phyloP scores from a whole-genome alignment of 139 green algal species.

The Micromonas commoda region DNA sequence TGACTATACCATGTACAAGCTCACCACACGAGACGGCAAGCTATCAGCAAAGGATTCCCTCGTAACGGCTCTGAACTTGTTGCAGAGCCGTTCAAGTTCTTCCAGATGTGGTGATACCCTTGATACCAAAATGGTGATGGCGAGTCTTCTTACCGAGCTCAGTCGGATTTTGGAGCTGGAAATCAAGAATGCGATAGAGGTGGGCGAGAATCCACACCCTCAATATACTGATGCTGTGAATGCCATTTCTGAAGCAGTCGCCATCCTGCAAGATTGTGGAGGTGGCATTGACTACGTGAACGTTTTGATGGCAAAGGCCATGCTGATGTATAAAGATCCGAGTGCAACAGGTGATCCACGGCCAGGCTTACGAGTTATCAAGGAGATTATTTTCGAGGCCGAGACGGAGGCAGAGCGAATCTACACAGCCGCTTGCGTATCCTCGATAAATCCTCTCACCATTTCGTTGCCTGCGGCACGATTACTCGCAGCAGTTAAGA shows the following conservation, averaged over 20 bases:
- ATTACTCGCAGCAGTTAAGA: not conserved
- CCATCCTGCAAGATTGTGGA: not conserved
- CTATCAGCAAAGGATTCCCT: not conserved
- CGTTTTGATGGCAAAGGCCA: not conserved
- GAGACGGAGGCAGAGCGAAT: not conserved
- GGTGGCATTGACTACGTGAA: not conserved
- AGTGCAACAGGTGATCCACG: not conserved
- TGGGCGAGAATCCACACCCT: not conserved
- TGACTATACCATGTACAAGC: not conserved
- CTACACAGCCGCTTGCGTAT: not conserved
- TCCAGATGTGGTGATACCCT: not conserved
- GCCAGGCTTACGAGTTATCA: not conserved
- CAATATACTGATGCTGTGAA: not conserved
- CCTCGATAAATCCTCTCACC: not conserved
- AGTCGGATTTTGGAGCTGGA: not conserved
- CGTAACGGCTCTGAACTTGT: not conserved
- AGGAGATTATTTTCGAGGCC: not conserved
- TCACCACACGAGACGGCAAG: not conserved
- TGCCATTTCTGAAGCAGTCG: not conserved
- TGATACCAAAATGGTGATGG: not conserved
- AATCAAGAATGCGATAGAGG: not conserved
- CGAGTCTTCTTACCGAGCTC: not conserved
- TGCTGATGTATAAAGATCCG: not conserved
- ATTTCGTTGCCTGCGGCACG: not conserved
- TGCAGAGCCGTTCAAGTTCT: not conserved